Conservation (phyloP, 2,329 filamentous ascomycete genomes). For the Trichoderma sp. region DNA sequence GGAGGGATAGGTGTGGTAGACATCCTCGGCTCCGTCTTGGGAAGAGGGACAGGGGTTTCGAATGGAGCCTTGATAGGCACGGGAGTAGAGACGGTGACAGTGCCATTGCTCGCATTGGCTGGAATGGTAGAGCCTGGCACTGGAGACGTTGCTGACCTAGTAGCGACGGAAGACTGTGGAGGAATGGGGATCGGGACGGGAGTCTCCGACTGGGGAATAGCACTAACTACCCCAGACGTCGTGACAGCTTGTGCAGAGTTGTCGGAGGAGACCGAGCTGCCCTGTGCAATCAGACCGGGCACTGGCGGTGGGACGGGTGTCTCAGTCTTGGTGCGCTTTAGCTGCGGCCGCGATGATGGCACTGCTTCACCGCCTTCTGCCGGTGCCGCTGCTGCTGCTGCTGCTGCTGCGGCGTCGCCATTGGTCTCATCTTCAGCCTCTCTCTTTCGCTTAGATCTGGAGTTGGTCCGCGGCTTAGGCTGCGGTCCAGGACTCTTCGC, state of each 20-base stretch:
- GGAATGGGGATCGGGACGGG: conserved; percentile 42
- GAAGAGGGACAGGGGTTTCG: conserved; percentile 40
- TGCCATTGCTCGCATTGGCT: conserved; percentile 18
- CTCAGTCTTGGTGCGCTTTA: conserved; percentile 56
- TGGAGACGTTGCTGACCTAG: conserved; percentile 34
- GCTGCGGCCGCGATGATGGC: conserved; percentile 38
- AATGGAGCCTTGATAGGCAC: conserved; percentile 34
- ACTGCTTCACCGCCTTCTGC: conserved; percentile 29
- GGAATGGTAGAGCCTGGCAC: conserved; percentile 26
- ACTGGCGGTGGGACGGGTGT: conserved; percentile 53
- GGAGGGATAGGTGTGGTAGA: conserved; percentile 35
- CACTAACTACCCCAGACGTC: conserved; percentile 23
- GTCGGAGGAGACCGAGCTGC: conserved; percentile 31
- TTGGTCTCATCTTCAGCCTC: conserved; percentile 35
- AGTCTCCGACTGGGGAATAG: conserved; percentile 38
- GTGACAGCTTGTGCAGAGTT: conserved; percentile 24
- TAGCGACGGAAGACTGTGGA: conserved; percentile 28
- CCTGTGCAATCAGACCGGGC: conserved; percentile 29
- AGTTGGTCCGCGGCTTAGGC: conserved; percentile 32
- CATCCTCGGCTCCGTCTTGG: conserved; percentile 33
- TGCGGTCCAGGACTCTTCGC: conserved; percentile 24
- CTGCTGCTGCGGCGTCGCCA: conserved; percentile 27
- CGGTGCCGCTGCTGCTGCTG: conserved; percentile 17
- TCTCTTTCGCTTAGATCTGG: conserved; percentile 47
- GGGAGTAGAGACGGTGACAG: conserved; percentile 27